Evolutionary conservation across 2,329 filamentous ascomycete species (phyloP).

Genomic region (Trichoderma afroharzianum): DNA sequence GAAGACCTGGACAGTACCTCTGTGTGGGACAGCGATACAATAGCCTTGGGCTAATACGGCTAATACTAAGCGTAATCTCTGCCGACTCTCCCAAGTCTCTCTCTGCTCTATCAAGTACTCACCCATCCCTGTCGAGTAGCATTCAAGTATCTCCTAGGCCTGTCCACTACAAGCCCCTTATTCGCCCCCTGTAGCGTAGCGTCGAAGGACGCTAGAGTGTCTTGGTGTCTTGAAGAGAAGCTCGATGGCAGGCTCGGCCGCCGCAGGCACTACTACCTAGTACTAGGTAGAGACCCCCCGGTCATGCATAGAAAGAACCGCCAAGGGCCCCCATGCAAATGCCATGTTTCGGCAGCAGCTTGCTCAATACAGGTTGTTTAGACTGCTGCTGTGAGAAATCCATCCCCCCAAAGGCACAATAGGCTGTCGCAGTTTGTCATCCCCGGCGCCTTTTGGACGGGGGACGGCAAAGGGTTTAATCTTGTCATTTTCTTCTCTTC

Average conservation of each 20-base stretch:
- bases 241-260: background rate
- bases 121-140: background rate
- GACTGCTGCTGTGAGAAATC: background rate
- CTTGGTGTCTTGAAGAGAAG: constrained; percentile 12
- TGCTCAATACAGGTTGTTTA: constrained; percentile 1
- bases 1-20: background rate
- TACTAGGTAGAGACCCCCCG: background rate
- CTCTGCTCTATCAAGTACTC: background rate
- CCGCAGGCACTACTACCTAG: constrained; percentile 2
- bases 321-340: constrained; percentile 7
- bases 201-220: constrained; percentile 14
- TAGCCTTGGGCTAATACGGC: background rate
- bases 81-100: background rate
- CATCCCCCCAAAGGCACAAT: background rate
- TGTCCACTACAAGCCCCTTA: constrained; percentile 1
- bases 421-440: background rate
- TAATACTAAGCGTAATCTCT: background rate
- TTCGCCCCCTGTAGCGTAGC: background rate
- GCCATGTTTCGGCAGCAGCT: constrained; percentile 6
- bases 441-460: constrained; percentile 1
- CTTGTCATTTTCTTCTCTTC: background rate
- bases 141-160: background rate
- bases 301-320: background rate
- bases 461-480: background rate
- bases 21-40: background rate